These are phyloP conservation scores for Linnemannia zychae DNA, from an alignment of 192 early-diverging fungal genomes.

Conservation along the genomic window DNA sequence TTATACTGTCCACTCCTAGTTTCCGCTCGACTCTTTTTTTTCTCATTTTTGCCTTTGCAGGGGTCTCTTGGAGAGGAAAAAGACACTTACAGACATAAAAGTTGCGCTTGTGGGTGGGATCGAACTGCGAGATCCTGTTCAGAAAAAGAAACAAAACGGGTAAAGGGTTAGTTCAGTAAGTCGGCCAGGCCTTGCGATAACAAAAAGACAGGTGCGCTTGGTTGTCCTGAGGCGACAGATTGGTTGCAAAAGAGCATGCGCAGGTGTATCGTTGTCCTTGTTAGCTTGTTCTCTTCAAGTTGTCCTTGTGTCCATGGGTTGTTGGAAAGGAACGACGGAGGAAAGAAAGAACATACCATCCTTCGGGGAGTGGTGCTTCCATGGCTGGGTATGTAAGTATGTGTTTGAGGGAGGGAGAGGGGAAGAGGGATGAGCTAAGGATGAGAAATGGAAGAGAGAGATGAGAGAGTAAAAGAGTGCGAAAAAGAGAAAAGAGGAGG, in stretches of 20 bases:
- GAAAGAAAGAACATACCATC: conserved; percentile 26
- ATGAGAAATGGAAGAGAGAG: not conserved
- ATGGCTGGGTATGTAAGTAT: conserved; percentile 7
- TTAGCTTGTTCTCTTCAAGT: too few species aligned
- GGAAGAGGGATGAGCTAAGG: conserved; percentile 5
- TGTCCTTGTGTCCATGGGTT: too few species aligned
- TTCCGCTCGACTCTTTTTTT: not conserved
- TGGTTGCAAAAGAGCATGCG: too few species aligned
- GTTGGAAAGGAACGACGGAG: not conserved
- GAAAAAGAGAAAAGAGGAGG: not conserved
- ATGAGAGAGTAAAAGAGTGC: too few species aligned
- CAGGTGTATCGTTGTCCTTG: too few species aligned
- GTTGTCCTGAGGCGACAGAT: too few species aligned
- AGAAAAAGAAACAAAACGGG: not conserved
- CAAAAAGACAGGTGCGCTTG: too few species aligned
- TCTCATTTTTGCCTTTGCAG: not conserved
- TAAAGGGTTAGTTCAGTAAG: not conserved
- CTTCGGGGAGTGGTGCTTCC: conserved; percentile 49
- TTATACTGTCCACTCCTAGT: not conserved
- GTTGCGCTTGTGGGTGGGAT: conserved; percentile 45
- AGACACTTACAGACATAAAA: conserved; percentile 42
- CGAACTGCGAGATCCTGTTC: conserved; percentile 54
- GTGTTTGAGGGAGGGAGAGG: not conserved
- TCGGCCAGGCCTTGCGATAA: too few species aligned
- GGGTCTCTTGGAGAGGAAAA: not conserved